A percentile compares a stretch with the other conserved stretches of the same genome.
phyloP scores from a whole-genome alignment of 2,329 filamentous ascomycete species.

The Cytospora mali region DNA sequence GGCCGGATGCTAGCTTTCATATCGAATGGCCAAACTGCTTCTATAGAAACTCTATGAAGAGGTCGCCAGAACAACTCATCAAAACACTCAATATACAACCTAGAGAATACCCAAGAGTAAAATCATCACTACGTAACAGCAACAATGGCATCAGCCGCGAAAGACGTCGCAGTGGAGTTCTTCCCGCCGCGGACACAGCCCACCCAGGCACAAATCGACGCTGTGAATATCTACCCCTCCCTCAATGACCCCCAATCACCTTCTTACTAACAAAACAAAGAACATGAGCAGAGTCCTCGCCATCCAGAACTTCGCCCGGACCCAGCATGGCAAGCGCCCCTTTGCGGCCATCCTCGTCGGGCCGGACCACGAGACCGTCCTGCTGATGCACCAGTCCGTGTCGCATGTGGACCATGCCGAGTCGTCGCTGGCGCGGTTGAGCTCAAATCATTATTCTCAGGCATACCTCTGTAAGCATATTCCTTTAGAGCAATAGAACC shows the following conservation, averaged over 20 bases:
- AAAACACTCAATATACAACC: neutral
- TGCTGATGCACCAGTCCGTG: slow-evolving; percentile 52
- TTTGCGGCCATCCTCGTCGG: slow-evolving; percentile 49
- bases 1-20: neutral
- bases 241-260: neutral
- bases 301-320: slow-evolving; percentile 17
- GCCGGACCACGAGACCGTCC: slow-evolving; percentile 51
- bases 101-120: too few relatives aligned
- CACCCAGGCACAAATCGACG: slow-evolving; percentile 20
- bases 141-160: neutral
- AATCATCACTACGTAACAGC: neutral
- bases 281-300: slow-evolving; percentile 23
- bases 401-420: slow-evolving; percentile 58
- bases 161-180: slow-evolving; percentile 12
- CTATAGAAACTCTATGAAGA: neutral
- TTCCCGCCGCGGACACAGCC: slow-evolving; percentile 22
- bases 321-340: slow-evolving; percentile 22
- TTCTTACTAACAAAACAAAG: neutral
- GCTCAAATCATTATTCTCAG: slow-evolving; percentile 50
- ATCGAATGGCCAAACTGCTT: neutral
- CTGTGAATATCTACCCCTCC: neutral
- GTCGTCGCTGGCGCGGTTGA: slow-evolving; percentile 51
- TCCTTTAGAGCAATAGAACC: slow-evolving; percentile 17
- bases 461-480: slow-evolving; percentile 45
- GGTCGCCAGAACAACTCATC: neutral